These are phyloP conservation scores for Suhomyces choctaworum DNA, from an alignment of 1,139 yeast genomes.

Conservation along the genomic window DNA sequence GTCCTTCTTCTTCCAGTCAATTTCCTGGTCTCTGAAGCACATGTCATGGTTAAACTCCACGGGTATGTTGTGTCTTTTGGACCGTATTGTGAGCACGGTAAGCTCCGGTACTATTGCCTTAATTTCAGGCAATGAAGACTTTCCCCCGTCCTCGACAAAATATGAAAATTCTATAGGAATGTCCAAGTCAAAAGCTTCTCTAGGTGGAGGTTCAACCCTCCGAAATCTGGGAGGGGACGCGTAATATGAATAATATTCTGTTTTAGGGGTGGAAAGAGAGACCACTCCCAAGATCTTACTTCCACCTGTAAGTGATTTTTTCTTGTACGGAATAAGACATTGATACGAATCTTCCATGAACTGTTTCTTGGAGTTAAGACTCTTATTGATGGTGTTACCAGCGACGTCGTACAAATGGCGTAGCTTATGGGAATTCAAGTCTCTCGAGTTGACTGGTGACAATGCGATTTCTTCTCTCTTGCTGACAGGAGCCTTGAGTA, in stretches of 20 bases:
- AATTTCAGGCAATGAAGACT: constrained; percentile 27
- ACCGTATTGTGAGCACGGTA: constrained; percentile 34
- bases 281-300: constrained; percentile 36
- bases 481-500: constrained; percentile 13
- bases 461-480: constrained; percentile 12
- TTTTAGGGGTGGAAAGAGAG: constrained; percentile 40
- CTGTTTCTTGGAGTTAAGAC: constrained; percentile 18
- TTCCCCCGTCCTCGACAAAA: constrained; percentile 22
- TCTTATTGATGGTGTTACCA: constrained; percentile 20
- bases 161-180: constrained; percentile 41
- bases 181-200: constrained; percentile 22
- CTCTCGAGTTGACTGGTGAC: constrained; percentile 19
- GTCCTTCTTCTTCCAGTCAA: constrained; percentile 26
- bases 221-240: constrained; percentile 37
- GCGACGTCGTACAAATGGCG: constrained; percentile 37
- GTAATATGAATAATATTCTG: constrained; percentile 30
- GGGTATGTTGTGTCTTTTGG: constrained; percentile 36
- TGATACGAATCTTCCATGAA: constrained; percentile 31
- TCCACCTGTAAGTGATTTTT: constrained; percentile 39
- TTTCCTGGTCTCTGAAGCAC: constrained; percentile 28
- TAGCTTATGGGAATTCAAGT: constrained; percentile 25
- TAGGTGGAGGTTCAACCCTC: constrained; percentile 9
- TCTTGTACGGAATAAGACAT: constrained; percentile 35
- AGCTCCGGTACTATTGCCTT: constrained; percentile 33
- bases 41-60: constrained; percentile 44